A percentile compares a stretch with the other conserved stretches of the same genome.
Evolutionary conservation across 306 rosid species (phyloP).

Genomic region (Citrullus colocynthis): DNA sequence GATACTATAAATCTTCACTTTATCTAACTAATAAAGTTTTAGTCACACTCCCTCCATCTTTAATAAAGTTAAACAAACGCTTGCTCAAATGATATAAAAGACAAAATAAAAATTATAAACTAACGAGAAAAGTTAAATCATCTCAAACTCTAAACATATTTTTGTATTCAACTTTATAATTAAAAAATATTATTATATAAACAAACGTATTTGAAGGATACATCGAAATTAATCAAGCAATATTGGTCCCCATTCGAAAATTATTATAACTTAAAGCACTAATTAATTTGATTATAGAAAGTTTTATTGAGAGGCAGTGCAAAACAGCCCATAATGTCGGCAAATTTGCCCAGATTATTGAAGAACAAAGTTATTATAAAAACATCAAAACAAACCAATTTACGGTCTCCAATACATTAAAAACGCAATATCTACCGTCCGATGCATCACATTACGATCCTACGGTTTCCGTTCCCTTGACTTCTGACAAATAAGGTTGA

Average conservation of each 20-base stretch:
- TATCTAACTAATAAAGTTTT: no score
- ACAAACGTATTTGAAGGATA: no score
- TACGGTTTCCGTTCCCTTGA: neutral
- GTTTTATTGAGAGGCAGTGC: neutral
- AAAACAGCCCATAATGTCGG: neutral
- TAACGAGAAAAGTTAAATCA: no score
- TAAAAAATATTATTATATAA: no score
- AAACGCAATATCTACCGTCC: neutral
- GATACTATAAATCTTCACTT: no score
- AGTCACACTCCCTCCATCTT: no score
- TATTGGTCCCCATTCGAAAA: neutral
- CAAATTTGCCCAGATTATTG: neutral
- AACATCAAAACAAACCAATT: neutral
- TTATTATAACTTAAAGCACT: neutral
- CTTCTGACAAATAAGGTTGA: neutral
- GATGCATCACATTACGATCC: neutral
- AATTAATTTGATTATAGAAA: neutral
- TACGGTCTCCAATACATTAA: neutral
- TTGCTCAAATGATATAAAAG: no score
- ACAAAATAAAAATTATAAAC: no score
- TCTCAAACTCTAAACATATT: no score
- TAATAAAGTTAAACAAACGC: no score
- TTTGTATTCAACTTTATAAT: neutral
- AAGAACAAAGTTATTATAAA: neutral
- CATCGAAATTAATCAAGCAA: neutral